Base-by-base conservation (phyloP, 495 filamentous ascomycete genomes). In the Pyrenopolyporus hunteri region DNA sequence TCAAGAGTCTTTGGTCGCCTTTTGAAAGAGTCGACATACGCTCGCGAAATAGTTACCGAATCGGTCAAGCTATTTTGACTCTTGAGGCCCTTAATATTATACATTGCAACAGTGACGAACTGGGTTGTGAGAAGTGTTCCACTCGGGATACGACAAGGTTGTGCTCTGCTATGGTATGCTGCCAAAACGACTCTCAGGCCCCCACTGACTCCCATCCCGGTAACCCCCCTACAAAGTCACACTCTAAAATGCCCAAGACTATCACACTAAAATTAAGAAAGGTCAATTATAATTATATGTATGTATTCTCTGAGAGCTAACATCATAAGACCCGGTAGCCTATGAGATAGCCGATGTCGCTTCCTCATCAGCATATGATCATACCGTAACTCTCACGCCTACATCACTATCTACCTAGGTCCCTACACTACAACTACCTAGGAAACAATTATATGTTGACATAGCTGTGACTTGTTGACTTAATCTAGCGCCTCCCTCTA, bases 1-100 rank as follows among this genome's bases (percentile, higher is more conserved):
- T 33, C 31, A 51, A 29, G 36, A 42, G 23, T n/a, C n/a, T n/a
- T 23, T 36, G 13, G 20, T 46, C 23, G 39, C 11, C 14, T 10
- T 45, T 42, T 44, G 26, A 52, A 39, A 64, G 40, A 53, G 26
- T 43, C 39, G 37, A 6, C 44, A n/a, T 52, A 13, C 45, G 13
- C 23, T 33, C 28, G 11, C 62, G 62, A 59, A 65, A 43, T 65
- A 55, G 13, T 65, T 65, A 26, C 62, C 61, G 40, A 39, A 49
- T 65, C 49, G 14, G 55, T 55, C 55, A 39, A 31, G 33, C 17
- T 54, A 42, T n/a, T 35, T 59, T 13, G 39, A 53, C 17, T 64
- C 43, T 50, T 36, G 22, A 57, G 36, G 51, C 56, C 62, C 62
- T 65, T 65, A 65, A 65, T 65, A 37, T 60, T 60, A 56, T 43